Base-by-base conservation (phyloP, 164 flowering plant genomes). In the Vitis cinerea region DNA sequence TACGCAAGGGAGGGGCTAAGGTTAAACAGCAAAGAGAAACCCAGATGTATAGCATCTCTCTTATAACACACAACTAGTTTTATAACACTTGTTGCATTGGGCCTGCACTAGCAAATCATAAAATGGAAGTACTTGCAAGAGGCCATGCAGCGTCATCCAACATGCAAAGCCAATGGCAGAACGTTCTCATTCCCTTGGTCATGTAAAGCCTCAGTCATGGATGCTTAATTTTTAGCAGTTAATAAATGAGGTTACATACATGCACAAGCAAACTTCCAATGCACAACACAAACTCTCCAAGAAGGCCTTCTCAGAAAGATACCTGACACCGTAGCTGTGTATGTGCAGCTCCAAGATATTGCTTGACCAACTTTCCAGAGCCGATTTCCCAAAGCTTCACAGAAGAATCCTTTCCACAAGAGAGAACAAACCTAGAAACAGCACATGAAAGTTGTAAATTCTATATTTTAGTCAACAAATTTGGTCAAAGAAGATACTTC, bases 301-400 rank as follows among this genome's bases (percentile, higher is more conserved):
- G 19, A 51, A 49, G 56, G 10, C 48, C 55, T 44, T 60, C 9
- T 23, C 17, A 27, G 27, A 50, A 14, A 10, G 10, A 61, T 70
- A 90, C 98, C 94, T 88, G 94, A 79, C 87, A 83, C 37, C 90
- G 88, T 79, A 85, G 66, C 59, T 88, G 93, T 44, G 83, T 83
- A 75, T 86, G 92, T 12, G 77, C 78, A 17, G 94, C 94, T 71
- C 98, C 98, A 62, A 81, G 58, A 71, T 93, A 93, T 61, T 93
- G 92, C 77, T 88, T 93, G 62, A 90, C 88, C 78, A 90, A 72
- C 77, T 84, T 90, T 58, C 98, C 96, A 10, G 88, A 82, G 56
- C 92, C 90, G 68, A 90, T 87, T 66, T 92, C 96, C 94, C 98
- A 92, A 44, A 92, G 87, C 77, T 90, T 92, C 65, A 87, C 86